Conservation (phyloP, 768 basidiomycete genomes). For the Coprinellus aureogranulatus region DNA sequence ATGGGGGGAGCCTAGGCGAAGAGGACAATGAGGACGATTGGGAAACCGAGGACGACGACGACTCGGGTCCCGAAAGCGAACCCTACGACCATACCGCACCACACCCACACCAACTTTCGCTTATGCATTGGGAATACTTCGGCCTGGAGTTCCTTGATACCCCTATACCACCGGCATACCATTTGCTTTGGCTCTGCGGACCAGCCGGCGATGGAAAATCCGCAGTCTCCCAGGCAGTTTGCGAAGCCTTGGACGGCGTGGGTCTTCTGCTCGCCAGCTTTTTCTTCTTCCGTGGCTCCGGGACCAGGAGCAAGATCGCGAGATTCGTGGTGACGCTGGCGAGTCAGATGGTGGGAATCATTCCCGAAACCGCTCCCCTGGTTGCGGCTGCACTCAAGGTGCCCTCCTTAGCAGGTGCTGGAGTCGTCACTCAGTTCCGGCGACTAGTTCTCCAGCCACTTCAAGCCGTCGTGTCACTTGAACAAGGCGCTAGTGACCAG, state of each 20-base stretch:
- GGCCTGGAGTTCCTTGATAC: too few relatives aligned
- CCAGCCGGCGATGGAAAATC: conserved; percentile 6
- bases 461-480: too few relatives aligned
- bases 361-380: not conserved
- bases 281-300: conserved; percentile 2
- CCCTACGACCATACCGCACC: too few relatives aligned
- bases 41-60: too few relatives aligned
- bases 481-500: too few relatives aligned
- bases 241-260: not conserved
- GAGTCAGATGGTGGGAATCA: not conserved
- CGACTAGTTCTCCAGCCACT: not conserved
- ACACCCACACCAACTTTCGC: too few relatives aligned
- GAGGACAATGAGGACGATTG: too few relatives aligned
- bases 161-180: not conserved
- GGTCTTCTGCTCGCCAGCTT: not conserved
- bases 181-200: conserved; percentile 1
- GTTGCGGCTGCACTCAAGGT: not conserved
- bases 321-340: not conserved
- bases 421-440: not conserved
- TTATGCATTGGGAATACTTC: too few relatives aligned
- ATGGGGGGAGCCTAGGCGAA: not conserved
- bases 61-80: too few relatives aligned
- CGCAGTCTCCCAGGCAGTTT: not conserved
- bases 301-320: not conserved
- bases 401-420: not conserved